phyloP scores from a whole-genome alignment of 129 eudicot species.

The Flaveria ramosissima region DNA sequence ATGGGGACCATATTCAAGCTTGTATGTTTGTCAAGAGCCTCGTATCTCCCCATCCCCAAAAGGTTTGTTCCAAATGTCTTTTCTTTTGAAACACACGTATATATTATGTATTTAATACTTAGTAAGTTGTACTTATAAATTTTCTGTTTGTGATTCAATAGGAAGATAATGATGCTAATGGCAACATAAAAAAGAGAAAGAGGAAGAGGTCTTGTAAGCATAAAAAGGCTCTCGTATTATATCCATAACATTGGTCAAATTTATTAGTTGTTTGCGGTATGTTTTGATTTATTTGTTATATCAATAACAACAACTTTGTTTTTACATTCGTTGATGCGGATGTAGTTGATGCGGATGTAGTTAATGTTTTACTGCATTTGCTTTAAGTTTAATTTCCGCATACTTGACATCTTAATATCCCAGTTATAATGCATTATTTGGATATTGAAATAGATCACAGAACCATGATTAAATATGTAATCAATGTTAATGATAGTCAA shows the following conservation, averaged over 20 bases:
- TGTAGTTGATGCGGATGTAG: too few relatives aligned
- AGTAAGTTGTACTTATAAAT: background rate
- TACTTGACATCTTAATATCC: too few relatives aligned
- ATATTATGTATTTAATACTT: too few relatives aligned
- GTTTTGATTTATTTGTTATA: too few relatives aligned
- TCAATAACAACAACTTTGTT: too few relatives aligned
- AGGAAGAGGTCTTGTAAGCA: background rate
- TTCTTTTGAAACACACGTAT: background rate
- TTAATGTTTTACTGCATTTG: too few relatives aligned
- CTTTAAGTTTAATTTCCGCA: too few relatives aligned
- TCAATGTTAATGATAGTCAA: too few relatives aligned
- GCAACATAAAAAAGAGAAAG: background rate
- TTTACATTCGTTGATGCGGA: too few relatives aligned
- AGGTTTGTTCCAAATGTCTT: background rate
- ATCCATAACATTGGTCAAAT: background rate
- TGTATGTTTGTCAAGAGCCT: slow-evolving; percentile 5
- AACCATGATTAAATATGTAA: too few relatives aligned
- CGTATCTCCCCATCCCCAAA: background rate
- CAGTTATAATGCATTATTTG: too few relatives aligned
- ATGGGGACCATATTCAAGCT: background rate
- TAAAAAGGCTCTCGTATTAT: background rate
- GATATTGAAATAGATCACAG: too few relatives aligned
- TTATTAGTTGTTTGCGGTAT: background rate
- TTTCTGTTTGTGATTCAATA: background rate
- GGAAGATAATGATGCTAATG: background rate